These are phyloP conservation scores for Leavenworthia alabamica DNA, from an alignment of 345 rosid genomes.

Conservation along the genomic window DNA sequence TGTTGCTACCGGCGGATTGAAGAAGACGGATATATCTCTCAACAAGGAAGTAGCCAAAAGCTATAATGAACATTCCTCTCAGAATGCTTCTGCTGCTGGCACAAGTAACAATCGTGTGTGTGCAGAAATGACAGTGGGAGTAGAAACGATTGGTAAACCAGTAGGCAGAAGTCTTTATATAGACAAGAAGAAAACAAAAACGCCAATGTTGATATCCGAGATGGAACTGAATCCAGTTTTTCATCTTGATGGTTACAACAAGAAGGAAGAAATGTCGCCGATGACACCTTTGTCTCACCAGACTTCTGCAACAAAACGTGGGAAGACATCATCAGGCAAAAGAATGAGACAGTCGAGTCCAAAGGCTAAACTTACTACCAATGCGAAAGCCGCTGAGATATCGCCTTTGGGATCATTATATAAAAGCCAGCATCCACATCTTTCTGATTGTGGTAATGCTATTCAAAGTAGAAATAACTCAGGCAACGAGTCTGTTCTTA, in stretches of 20 bases:
- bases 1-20: slow-evolving; percentile 9
- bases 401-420: slow-evolving; percentile 4
- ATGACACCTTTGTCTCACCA: slow-evolving; percentile 17
- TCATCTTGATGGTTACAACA: slow-evolving; percentile 19
- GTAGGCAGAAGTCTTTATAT: slow-evolving; percentile 2
- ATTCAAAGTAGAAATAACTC: background rate
- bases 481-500: background rate
- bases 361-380: slow-evolving; percentile 6
- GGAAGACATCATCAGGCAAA: slow-evolving; percentile 5
- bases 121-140: slow-evolving; percentile 5
- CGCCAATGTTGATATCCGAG: background rate
- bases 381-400: background rate
- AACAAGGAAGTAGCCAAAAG: slow-evolving; percentile 9
- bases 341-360: slow-evolving; percentile 4
- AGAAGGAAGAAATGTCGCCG: slow-evolving; percentile 19
- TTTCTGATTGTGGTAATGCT: slow-evolving; percentile 4
- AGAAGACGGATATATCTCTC: slow-evolving; percentile 8
- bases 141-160: background rate
- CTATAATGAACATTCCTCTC: slow-evolving; percentile 2
- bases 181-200: slow-evolving; percentile 8
- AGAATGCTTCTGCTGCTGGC: background rate
- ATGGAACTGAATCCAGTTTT: slow-evolving; percentile 18
- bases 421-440: slow-evolving; percentile 25
- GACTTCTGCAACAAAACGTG: slow-evolving; percentile 17
- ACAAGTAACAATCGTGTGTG: background rate